These are phyloP conservation scores for Venturiaceae sp. DNA, from an alignment of 2,329 filamentous ascomycete species.

Conservation along the genomic window DNA sequence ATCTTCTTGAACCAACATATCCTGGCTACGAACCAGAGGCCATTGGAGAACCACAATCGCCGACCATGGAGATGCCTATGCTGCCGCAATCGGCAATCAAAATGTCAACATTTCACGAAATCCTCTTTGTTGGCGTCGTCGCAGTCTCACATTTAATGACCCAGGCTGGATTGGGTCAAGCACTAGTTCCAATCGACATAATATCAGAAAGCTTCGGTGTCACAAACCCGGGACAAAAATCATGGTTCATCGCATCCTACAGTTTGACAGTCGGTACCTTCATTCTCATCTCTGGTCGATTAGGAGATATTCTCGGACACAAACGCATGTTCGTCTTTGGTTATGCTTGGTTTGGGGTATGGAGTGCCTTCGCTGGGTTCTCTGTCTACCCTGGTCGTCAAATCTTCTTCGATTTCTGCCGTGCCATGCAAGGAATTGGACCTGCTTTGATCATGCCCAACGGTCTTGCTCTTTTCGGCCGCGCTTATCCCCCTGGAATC, in stretches of 20 bases:
- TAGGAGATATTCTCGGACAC: slow-evolving; percentile 35
- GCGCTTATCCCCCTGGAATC: slow-evolving; percentile 13
- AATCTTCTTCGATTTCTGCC: slow-evolving; percentile 13
- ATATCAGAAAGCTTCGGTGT: slow-evolving; percentile 34
- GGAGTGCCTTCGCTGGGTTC: slow-evolving; percentile 30
- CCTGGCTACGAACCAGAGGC: slow-evolving; percentile 6
- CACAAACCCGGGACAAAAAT: slow-evolving; percentile 29
- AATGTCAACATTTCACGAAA: slow-evolving; percentile 15
- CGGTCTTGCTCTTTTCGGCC: slow-evolving; percentile 17
- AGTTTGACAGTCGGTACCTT: slow-evolving; percentile 34
- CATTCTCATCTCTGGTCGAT: slow-evolving; percentile 33
- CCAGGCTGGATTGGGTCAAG: slow-evolving; percentile 20
- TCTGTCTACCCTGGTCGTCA: slow-evolving; percentile 22
- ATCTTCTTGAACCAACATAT: slow-evolving; percentile 8
- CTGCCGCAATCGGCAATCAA: slow-evolving; percentile 6
- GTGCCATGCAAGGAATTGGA: slow-evolving; percentile 12
- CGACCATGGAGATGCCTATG: slow-evolving; percentile 5
- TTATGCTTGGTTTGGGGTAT: slow-evolving; percentile 28
- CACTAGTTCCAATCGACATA: slow-evolving; percentile 31
- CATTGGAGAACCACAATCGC: slow-evolving; percentile 7
- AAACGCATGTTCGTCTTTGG: slow-evolving; percentile 31
- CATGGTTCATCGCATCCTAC: slow-evolving; percentile 35
- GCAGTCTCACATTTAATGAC: slow-evolving; percentile 21
- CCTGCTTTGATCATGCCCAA: slow-evolving; percentile 12
- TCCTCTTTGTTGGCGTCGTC: slow-evolving; percentile 19